Evolutionary conservation across 2,329 filamentous ascomycete species (phyloP).

Genomic region (Diaporthe vaccinii): DNA sequence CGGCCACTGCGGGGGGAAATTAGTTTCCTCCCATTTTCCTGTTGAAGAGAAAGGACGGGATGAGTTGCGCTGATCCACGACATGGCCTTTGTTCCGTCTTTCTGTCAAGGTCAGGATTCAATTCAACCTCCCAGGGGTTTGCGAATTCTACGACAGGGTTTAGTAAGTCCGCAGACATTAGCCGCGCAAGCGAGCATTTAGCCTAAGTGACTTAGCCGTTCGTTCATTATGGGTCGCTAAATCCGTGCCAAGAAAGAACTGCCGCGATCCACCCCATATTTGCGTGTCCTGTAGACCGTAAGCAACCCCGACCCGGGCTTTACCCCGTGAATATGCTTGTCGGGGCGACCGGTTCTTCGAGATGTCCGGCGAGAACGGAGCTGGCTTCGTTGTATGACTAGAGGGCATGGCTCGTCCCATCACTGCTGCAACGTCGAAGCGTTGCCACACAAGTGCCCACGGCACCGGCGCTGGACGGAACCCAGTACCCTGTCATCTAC

Average conservation of each 20-base stretch:
- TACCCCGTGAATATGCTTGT: neutral
- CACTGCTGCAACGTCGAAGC: neutral
- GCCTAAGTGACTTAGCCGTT: constrained; percentile 6
- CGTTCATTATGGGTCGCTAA: neutral
- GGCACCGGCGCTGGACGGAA: neutral
- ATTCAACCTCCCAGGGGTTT: neutral
- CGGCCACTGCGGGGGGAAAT: neutral
- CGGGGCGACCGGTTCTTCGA: neutral
- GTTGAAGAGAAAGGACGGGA: neutral
- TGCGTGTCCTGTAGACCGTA: neutral
- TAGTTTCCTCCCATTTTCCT: neutral
- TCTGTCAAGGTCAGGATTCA: neutral
- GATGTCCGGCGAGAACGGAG: neutral
- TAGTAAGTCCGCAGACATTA: neutral
- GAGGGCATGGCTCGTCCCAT: neutral
- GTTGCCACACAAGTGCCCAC: neutral
- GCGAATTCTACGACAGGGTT: neutral
- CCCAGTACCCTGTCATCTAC: neutral
- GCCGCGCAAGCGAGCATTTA: constrained; percentile 10
- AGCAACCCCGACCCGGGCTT: neutral
- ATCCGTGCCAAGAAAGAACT: neutral
- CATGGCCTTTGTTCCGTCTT: neutral
- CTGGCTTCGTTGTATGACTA: neutral
- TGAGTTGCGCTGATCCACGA: neutral
- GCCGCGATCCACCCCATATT: neutral